Evolutionary conservation across 2,329 filamentous ascomycete species (phyloP).

Genomic region (Xylariaceae sp.): DNA sequence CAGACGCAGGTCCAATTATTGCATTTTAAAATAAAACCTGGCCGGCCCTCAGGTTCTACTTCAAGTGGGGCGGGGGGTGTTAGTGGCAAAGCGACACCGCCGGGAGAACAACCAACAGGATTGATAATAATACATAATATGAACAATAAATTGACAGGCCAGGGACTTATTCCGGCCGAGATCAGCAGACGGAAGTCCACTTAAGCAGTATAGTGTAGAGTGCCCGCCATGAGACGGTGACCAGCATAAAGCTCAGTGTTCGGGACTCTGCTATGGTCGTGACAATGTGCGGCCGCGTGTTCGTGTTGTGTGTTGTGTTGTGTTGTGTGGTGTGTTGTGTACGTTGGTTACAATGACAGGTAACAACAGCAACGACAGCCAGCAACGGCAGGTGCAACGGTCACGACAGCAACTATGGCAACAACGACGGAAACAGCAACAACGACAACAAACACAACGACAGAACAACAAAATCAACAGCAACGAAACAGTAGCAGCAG

Average conservation of each 20-base stretch:
- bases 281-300: no score
- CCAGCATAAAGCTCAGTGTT: slow-evolving; percentile 14
- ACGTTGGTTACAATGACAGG: background rate
- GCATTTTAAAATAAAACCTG: slow-evolving; percentile 13
- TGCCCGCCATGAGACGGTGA: slow-evolving; percentile 16
- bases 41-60: slow-evolving; percentile 13
- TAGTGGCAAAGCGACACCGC: slow-evolving; percentile 25
- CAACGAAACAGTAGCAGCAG: no score
- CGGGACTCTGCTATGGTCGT: background rate
- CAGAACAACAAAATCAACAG: background rate
- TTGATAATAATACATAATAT: slow-evolving; percentile 16
- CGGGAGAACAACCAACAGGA: slow-evolving; percentile 17
- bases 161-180: slow-evolving; percentile 23
- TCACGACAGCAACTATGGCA: background rate
- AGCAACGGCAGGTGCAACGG: no score
- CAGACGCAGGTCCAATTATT: slow-evolving; percentile 19
- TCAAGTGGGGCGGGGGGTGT: slow-evolving; percentile 23
- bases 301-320: no score
- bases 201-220: slow-evolving; percentile 22
- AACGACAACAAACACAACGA: background rate
- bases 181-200: slow-evolving; percentile 22
- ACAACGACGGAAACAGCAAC: background rate
- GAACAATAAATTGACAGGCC: slow-evolving; percentile 22
- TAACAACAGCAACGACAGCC: no score
- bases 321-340: no score